Base-by-base conservation (phyloP, 352 stramenopile genomes). In the Pythium aristosporum region DNA sequence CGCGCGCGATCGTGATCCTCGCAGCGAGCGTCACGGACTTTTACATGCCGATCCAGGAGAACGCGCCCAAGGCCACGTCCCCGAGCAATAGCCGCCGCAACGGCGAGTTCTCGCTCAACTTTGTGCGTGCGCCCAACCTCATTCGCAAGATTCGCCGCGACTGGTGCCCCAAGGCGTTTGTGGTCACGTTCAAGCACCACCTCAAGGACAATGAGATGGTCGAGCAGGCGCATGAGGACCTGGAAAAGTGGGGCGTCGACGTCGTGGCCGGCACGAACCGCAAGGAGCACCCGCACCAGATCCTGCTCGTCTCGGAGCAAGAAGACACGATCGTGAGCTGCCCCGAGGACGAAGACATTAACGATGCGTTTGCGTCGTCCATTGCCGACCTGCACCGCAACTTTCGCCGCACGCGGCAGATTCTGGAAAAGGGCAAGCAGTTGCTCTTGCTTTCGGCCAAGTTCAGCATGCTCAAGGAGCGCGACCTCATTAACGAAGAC, bases 381-480 rank as follows among this genome's bases (percentile, higher is more conserved):
- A 73, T 95, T 65, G 76, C 81, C 1, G 75, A 89, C 32, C 75
- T 91, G 73, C 86, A 95, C 49, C 84, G 83, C 54, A 79, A 87
- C 21, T 95, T 92, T 56, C 77, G 79, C 28, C 77, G 75, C 54
- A 88, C 79, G 57, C 82, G 82, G 28, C 74, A 89, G 62, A 93
- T 95, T 65, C 48, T 95, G 48, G 71, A 80, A n/a, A 85, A 85
- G 49, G 79, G 79, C 28, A 95, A 95, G 67, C 72, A 88, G 56
- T 60, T 95, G 11, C 50, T 95, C 48, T 67, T 95, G 39, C 71
- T 95, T 15, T 91, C 86, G 55, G 86, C 86, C 58, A 95, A 95
- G 57, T 95, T 95, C 36, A 89, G 82, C 13, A 95, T 95, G 86
- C 80, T 92, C 21, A 95, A 93, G 57, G 84, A 92, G 44, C 89